These are phyloP conservation scores for Penicillium concentricum DNA, from an alignment of 2,329 filamentous ascomycete genomes.

Conservation along the genomic window DNA sequence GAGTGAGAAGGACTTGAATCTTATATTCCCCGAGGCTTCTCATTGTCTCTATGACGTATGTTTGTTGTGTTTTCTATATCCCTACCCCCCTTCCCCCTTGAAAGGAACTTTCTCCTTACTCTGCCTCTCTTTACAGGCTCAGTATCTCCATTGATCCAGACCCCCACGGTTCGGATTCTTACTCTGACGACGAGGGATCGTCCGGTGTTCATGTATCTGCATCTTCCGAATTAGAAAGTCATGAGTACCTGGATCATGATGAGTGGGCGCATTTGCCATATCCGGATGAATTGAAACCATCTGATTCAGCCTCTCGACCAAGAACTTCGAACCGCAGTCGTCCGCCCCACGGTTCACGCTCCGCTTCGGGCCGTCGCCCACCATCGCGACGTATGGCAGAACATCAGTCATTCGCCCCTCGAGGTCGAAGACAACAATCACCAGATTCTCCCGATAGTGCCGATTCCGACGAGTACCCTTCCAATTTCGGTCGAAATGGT, in stretches of 20 bases:
- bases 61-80: constrained; percentile 10
- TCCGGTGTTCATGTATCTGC: constrained; percentile 47
- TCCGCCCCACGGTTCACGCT: constrained; percentile 37
- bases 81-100: neutral
- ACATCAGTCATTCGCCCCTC: constrained; percentile 37
- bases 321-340: constrained; percentile 44
- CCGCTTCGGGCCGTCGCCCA: constrained; percentile 39
- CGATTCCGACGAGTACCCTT: constrained; percentile 64
- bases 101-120: neutral
- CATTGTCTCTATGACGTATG: constrained; percentile 26
- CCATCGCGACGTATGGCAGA: constrained; percentile 38
- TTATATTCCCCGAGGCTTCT: constrained; percentile 4
- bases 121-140: constrained; percentile 31
- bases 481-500: constrained; percentile 46
- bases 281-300: constrained; percentile 48
- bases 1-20: constrained; percentile 7
- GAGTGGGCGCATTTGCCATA: constrained; percentile 43
- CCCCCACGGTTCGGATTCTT: constrained; percentile 40
- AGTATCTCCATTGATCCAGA: constrained; percentile 45
- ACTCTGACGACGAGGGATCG: constrained; percentile 47
- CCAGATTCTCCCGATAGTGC: constrained; percentile 60
- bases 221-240: constrained; percentile 39
- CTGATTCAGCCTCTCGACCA: constrained; percentile 48
- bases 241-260: constrained; percentile 42
- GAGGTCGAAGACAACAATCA: constrained; percentile 45